phyloP scores from a whole-genome alignment of 1,284 basidiomycete genomes.

The Coniferiporia sulphurascens region DNA sequence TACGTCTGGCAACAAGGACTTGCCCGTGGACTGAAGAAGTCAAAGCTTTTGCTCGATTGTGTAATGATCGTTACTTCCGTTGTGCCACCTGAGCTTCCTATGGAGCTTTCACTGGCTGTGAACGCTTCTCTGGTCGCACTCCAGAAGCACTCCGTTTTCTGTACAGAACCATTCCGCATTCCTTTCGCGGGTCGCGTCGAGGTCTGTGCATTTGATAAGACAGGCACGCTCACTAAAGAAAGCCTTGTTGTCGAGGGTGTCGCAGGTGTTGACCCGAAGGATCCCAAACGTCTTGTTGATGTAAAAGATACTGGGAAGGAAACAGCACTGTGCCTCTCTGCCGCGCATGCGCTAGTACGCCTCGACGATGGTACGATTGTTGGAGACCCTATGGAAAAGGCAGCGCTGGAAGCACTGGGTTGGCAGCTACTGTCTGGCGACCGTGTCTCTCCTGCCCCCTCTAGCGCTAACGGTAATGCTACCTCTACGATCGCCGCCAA shows the following conservation, averaged over 20 bases:
- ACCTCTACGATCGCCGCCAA: neutral
- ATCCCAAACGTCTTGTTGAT: constrained; percentile 68
- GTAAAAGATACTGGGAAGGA: constrained; percentile 74
- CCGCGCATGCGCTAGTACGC: constrained; percentile 92
- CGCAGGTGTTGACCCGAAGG: constrained; percentile 64
- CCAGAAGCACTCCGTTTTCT: constrained; percentile 66
- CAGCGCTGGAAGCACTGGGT: constrained; percentile 86
- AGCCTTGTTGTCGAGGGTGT: constrained; percentile 93
- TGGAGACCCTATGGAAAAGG: constrained; percentile 99
- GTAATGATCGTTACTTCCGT: constrained; percentile 94
- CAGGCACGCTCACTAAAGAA: constrained; percentile 93
- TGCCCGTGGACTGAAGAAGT: constrained; percentile 86
- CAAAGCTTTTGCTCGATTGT: constrained; percentile 89
- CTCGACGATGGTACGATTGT: constrained; percentile 91
- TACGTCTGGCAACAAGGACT: constrained; percentile 96
- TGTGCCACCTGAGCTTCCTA: constrained; percentile 92
- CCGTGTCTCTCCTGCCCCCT: constrained; percentile 22
- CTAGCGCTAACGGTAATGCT: constrained; percentile 20
- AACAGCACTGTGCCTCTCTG: constrained; percentile 86
- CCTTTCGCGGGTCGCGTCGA: constrained; percentile 91
- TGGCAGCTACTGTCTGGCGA: constrained; percentile 81
- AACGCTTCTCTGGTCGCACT: constrained; percentile 92
- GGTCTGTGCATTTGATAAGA: constrained; percentile 98
- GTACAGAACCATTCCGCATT: constrained; percentile 96
- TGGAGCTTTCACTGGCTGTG: constrained; percentile 93